Base-by-base conservation (phyloP, 768 basidiomycete species). In the Rhodotorula sphaerocarpa region DNA sequence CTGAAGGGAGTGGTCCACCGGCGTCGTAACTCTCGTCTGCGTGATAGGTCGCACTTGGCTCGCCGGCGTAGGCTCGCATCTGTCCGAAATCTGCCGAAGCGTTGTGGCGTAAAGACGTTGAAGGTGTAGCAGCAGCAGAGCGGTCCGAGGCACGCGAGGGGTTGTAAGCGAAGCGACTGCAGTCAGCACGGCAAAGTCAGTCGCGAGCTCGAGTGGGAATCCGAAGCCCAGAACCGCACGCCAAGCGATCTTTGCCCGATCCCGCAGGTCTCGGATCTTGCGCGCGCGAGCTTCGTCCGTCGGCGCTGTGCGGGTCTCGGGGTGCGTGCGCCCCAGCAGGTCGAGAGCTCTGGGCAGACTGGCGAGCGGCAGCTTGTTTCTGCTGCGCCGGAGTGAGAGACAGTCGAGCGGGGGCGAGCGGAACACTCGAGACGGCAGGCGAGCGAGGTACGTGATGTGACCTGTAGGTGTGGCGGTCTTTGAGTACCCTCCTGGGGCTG, bases 301-400 rank as follows among this genome's bases (percentile, higher is more conserved):
- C 21, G 21, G 2, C 27, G 9, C 5, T 28, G 6, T 18, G 21
- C 25, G 28, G 14, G 0, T 10, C 23, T 36, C 12, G 7, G n/a
- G 9, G 7, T 10, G 36, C 36, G 36, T 39, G 36, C 36, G 16
- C 16, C 10, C 10, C 36, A 39, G 9, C 10, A 10, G 36, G 36
- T 39, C 36, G 36, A 39, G 36, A 39, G 36, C 36, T 39, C 16
- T 39, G 10, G 10, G 36, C 36, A 39, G 36, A 39, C 10, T 10
- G 36, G 36, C 28, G 23, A 11, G 36, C 21, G 42, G 42, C 54
- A 7, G 11, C 31, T 36, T 42, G 3, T 1, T 11, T 30, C 39
- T 33, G 9, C 48, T 55, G 54, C 31, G 54, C 54, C 0, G 56
- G 51, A 1, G 56, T 51, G 39, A 63, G 44, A 2, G 61, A 63